These are phyloP conservation scores for Fistulina hepatica DNA, from an alignment of 1,284 basidiomycete species.

Conservation along the genomic window DNA sequence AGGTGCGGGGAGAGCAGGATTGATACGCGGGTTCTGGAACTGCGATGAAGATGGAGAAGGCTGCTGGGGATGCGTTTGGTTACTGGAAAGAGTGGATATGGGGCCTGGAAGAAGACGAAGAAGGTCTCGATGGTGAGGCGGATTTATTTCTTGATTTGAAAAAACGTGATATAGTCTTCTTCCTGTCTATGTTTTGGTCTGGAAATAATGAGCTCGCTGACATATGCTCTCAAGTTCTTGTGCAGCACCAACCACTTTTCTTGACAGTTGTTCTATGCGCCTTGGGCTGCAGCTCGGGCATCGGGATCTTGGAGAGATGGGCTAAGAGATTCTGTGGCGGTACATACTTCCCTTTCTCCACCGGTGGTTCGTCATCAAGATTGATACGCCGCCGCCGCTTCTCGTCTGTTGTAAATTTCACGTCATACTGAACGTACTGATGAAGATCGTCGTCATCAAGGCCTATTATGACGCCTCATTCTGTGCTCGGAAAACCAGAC, in stretches of 20 bases:
- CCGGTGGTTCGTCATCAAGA: conserved; percentile 37
- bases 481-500: neutral
- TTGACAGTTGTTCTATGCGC: conserved; percentile 20
- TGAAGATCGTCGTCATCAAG: conserved; percentile 52
- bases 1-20: conserved; percentile 25
- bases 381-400: conserved; percentile 61
- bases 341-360: conserved; percentile 39
- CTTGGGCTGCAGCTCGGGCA: conserved; percentile 67
- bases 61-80: conserved; percentile 26
- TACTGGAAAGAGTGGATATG: conserved; percentile 15
- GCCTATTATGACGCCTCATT: conserved; percentile 30
- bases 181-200: conserved; percentile 26
- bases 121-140: conserved; percentile 8
- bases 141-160: conserved; percentile 4
- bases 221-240: conserved; percentile 17
- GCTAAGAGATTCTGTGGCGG: conserved; percentile 58
- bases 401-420: conserved; percentile 29
- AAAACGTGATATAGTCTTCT: conserved; percentile 29
- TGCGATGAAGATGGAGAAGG: conserved; percentile 36
- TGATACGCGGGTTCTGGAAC: conserved; percentile 32
- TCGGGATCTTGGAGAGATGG: conserved; percentile 72
- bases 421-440: conserved; percentile 71
- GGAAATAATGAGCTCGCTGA: conserved; percentile 18
- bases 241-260: conserved; percentile 17
- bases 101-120: conserved; percentile 11